These are phyloP conservation scores for Citeromyces siamensis DNA, from an alignment of 1,139 yeast genomes.

Conservation along the genomic window DNA sequence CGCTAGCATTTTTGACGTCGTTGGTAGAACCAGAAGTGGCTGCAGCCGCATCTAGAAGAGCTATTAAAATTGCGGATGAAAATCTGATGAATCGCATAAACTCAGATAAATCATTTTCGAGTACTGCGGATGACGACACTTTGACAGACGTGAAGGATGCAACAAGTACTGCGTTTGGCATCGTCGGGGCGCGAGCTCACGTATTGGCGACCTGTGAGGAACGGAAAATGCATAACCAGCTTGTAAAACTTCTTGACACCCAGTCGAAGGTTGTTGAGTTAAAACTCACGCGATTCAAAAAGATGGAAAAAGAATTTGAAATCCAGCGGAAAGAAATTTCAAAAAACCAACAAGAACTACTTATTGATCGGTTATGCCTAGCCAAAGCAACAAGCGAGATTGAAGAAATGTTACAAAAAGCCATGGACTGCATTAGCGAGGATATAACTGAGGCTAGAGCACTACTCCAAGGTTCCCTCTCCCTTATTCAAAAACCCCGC, in stretches of 20 bases:
- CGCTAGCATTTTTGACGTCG: conserved; percentile 76
- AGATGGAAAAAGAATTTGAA: conserved; percentile 70
- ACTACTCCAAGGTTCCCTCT: conserved; percentile 33
- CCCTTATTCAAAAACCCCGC: conserved; percentile 38
- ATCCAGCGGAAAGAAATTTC: conserved; percentile 65
- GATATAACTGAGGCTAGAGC: conserved; percentile 15
- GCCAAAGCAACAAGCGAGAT: conserved; percentile 46
- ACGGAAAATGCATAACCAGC: conserved; percentile 54
- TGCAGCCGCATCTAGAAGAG: conserved; percentile 65
- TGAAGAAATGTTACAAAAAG: conserved; percentile 34
- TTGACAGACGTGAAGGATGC: conserved; percentile 28
- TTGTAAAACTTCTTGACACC: conserved; percentile 50
- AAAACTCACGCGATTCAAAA: conserved; percentile 57
- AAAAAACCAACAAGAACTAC: conserved; percentile 70
- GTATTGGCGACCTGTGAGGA: conserved; percentile 78
- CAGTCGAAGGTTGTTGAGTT: conserved; percentile 68
- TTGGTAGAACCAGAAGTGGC: conserved; percentile 83
- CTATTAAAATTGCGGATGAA: conserved; percentile 46
- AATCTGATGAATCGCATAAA: conserved; percentile 14
- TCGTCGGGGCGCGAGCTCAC: conserved; percentile 74
- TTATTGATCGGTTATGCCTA: conserved; percentile 66
- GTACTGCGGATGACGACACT: conserved; percentile 6
- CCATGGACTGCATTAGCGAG: conserved; percentile 23
- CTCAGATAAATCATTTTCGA: neutral
- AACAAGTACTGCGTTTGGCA: conserved; percentile 44